Conservation (phyloP, 1,139 yeast species). For the Suhomyces bolitotheri region DNA sequence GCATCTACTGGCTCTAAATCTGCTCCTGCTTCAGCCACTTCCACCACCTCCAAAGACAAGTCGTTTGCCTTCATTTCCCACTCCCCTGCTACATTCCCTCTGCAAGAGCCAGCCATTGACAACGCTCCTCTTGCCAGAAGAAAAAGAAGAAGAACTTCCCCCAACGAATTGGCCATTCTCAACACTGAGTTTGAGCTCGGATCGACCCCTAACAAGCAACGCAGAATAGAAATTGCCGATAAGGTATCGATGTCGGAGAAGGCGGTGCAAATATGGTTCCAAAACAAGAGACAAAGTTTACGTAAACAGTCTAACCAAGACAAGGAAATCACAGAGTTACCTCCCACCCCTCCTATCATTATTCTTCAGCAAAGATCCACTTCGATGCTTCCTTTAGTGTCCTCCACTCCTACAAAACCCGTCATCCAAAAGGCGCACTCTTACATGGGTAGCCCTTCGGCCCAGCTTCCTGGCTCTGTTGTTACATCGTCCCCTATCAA, state of each 20-base stretch:
- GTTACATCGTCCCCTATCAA: constrained; percentile 23
- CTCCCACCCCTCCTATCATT: constrained; percentile 37
- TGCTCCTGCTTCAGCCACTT: constrained; percentile 1
- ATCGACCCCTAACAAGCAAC: constrained; percentile 75
- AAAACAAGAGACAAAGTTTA: constrained; percentile 84
- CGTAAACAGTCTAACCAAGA: constrained; percentile 52
- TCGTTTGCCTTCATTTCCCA: constrained; percentile 89
- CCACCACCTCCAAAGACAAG: constrained; percentile 9
- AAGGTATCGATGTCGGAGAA: constrained; percentile 91
- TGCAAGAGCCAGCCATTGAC: constrained; percentile 82
- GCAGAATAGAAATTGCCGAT: constrained; percentile 73
- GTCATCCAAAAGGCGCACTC: constrained; percentile 29
- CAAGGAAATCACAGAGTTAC: constrained; percentile 47
- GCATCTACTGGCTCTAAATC: constrained; percentile 1
- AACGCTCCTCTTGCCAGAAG: constrained; percentile 89
- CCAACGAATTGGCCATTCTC: constrained; percentile 75
- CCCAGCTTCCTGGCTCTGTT: constrained; percentile 8
- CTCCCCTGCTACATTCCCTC: constrained; percentile 82
- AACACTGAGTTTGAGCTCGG: constrained; percentile 77
- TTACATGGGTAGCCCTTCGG: constrained; percentile 26
- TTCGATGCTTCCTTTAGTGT: constrained; percentile 16
- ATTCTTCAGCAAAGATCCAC: constrained; percentile 17
- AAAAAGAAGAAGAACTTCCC: constrained; percentile 92
- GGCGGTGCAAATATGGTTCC: constrained; percentile 98
- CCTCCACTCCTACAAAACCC: constrained; percentile 34